Evolutionary conservation across 2,329 filamentous ascomycete species (phyloP).

Genomic region (Diaporthe sp.): DNA sequence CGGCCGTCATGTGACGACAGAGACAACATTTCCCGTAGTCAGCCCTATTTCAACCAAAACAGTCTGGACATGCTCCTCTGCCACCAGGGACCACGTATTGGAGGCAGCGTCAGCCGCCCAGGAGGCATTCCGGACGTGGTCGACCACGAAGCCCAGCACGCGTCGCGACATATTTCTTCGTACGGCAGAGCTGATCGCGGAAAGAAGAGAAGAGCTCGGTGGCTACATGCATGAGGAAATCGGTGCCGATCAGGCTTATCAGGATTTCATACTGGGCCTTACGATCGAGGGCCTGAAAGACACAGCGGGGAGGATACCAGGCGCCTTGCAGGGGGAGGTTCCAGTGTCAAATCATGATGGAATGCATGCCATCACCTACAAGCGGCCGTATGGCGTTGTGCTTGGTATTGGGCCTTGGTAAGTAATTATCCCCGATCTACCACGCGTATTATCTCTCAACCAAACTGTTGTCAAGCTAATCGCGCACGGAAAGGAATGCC

Average conservation of each 20-base stretch:
- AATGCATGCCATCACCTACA: constrained; percentile 38
- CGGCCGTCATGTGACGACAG: not conserved
- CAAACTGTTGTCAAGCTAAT: not conserved
- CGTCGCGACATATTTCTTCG: not conserved
- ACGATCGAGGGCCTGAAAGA: not conserved
- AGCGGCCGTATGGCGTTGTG: constrained; percentile 44
- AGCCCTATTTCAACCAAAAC: not conserved
- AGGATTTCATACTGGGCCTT: not conserved
- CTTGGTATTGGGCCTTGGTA: constrained; percentile 46
- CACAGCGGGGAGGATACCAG: constrained; percentile 41
- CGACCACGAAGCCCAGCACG: not conserved
- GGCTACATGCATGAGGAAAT: not conserved
- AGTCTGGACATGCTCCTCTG: not conserved
- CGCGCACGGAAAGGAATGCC: constrained; percentile 38
- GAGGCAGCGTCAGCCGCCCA: not conserved
- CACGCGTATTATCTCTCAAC: not conserved
- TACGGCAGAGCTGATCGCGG: not conserved
- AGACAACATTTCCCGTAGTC: not conserved
- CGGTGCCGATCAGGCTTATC: not conserved
- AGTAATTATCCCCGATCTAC: not conserved
- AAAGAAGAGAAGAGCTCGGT: not conserved
- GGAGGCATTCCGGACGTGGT: not conserved
- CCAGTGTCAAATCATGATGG: constrained; percentile 45
- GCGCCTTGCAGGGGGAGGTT: constrained; percentile 49
- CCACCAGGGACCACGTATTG: not conserved